Evolutionary conservation across 306 rosid genomes (phyloP).

Genomic region (Ormosia semicastrata): DNA sequence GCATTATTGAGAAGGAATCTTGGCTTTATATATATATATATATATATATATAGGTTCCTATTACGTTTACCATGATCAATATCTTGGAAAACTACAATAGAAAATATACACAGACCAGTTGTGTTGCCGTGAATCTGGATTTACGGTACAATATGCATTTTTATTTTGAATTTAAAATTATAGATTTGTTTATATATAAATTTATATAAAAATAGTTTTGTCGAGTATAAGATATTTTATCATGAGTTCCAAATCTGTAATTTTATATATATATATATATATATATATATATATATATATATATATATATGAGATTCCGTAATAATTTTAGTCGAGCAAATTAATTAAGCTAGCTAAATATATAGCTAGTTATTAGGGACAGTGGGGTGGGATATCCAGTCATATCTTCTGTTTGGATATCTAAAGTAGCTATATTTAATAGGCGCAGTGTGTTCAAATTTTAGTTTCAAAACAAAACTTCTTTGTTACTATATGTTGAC

Average conservation of each 20-base stretch:
- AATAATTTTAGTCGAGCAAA: background rate
- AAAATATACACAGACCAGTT: background rate
- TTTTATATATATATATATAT: too few relatives aligned
- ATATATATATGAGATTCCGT: background rate
- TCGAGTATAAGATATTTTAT: too few relatives aligned
- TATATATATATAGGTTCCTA: background rate
- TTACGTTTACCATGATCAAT: background rate
- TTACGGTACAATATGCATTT: too few relatives aligned
- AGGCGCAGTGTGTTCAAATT: background rate
- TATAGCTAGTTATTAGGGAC: background rate
- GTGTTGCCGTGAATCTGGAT: too few relatives aligned
- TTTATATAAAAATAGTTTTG: too few relatives aligned
- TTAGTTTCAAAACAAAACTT: conserved; percentile 5
- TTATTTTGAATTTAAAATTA: too few relatives aligned
- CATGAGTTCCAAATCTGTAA: too few relatives aligned
- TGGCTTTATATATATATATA: background rate
- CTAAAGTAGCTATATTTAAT: background rate
- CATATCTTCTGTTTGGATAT: background rate
- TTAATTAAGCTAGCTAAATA: background rate
- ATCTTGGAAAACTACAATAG: background rate
- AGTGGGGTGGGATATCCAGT: background rate
- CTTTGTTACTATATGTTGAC: conserved; percentile 35
- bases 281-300: too few relatives aligned
- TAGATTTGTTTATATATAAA: too few relatives aligned
- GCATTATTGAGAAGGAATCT: conserved; percentile 25